phyloP scores from a whole-genome alignment of 305 asterid species.

The Lippia alba region DNA sequence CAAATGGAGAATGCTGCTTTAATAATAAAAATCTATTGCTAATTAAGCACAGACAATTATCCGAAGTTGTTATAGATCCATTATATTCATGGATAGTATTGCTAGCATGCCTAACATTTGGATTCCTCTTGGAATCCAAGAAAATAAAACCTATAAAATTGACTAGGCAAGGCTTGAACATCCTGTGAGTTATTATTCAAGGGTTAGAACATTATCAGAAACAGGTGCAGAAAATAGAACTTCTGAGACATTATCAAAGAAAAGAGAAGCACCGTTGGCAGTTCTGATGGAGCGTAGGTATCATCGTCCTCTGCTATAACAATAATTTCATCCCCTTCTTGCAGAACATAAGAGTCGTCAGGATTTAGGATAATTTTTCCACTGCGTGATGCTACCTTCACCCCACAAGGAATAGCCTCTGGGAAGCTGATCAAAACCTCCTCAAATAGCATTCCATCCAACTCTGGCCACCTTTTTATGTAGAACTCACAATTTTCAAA shows the following conservation, averaged over 20 bases:
- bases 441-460: conserved; percentile 86
- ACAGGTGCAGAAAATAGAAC: conserved; percentile 30
- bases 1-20: conserved; percentile 15
- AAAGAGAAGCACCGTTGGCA: conserved; percentile 76
- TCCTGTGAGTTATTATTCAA: neutral
- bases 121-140: conserved; percentile 21
- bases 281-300: conserved; percentile 74
- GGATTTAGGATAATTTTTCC: conserved; percentile 91
- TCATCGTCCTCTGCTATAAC: conserved; percentile 97
- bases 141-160: conserved; percentile 12
- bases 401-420: conserved; percentile 93
- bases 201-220: conserved; percentile 18
- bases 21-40: neutral
- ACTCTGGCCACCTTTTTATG: conserved; percentile 84
- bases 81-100: neutral
- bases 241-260: conserved; percentile 31
- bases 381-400: conserved; percentile 77
- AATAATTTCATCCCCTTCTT: conserved; percentile 89
- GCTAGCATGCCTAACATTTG: conserved; percentile 22
- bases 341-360: conserved; percentile 76
- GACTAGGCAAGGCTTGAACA: conserved; percentile 22
- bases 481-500: conserved; percentile 94
- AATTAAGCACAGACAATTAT: conserved; percentile 4
- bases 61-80: neutral
- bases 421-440: conserved; percentile 90